Evolutionary conservation across 371 early-diverging fungal species (phyloP).

Genomic region (Mucor velutinosus): DNA sequence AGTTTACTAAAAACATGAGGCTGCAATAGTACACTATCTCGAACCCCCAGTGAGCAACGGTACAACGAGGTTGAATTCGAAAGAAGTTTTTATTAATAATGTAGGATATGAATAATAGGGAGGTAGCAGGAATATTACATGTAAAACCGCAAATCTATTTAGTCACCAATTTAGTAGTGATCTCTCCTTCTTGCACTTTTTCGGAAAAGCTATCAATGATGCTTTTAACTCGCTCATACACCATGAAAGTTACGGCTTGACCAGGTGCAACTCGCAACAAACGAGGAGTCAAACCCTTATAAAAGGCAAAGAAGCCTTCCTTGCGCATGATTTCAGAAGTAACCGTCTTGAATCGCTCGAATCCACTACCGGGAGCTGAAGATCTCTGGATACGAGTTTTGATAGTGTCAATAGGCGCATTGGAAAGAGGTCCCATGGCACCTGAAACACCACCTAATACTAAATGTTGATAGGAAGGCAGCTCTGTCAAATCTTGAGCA

Average conservation of each 20-base stretch:
- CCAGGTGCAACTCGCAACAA: constrained; percentile 91
- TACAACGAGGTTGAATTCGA: neutral
- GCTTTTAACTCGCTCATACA: constrained; percentile 80
- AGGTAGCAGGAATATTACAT: neutral
- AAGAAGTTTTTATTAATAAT: neutral
- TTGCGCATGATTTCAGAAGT: constrained; percentile 76
- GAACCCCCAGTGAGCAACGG: too few species aligned
- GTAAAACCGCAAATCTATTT: neutral
- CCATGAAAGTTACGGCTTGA: constrained; percentile 87
- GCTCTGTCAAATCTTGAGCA: constrained; percentile 74
- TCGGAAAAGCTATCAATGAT: constrained; percentile 67
- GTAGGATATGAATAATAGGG: neutral
- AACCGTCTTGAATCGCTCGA: constrained; percentile 76
- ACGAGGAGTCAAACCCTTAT: constrained; percentile 94
- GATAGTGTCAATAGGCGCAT: constrained; percentile 98
- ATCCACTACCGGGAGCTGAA: constrained; percentile 76
- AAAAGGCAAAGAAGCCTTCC: constrained; percentile 94
- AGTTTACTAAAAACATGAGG: too few species aligned
- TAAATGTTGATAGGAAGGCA: constrained; percentile 93
- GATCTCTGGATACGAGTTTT: constrained; percentile 96
- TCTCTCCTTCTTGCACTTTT: constrained; percentile 42
- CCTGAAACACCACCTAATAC: constrained; percentile 93
- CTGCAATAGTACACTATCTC: too few species aligned
- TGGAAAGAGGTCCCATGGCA: constrained; percentile 94
- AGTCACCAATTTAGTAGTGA: constrained; percentile 9